Percentiles rank a stretch among this genome's conserved stretches.
These are phyloP conservation scores for Aspergillus sp. DNA, from an alignment of 2,329 filamentous ascomycete species.

Conservation along the genomic window DNA sequence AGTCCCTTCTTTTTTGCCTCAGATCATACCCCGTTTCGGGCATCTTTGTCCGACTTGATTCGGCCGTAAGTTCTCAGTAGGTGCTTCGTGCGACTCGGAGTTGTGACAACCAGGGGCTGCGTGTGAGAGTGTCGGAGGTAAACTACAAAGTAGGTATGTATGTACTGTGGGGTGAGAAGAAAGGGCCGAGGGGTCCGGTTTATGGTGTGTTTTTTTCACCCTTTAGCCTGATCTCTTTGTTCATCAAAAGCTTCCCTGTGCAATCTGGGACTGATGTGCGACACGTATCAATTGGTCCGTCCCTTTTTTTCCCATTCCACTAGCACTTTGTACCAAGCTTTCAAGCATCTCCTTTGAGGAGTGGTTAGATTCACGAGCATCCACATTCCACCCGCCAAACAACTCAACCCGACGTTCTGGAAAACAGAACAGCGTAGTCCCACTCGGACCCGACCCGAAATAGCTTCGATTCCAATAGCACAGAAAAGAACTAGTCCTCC, in stretches of 20 bases:
- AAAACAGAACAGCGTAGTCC: neutral
- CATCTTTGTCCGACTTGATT: neutral
- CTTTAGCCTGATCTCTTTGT: neutral
- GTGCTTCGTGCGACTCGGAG: neutral
- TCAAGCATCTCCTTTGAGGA: too few species aligned
- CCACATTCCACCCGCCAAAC: neutral
- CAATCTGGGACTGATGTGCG: too few species aligned
- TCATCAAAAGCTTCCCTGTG: too few species aligned
- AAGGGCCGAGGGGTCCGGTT: neutral
- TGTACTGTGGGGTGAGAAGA: neutral
- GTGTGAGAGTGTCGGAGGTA: neutral
- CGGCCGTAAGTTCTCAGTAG: neutral
- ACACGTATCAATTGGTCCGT: neutral
- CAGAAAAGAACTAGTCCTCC: neutral
- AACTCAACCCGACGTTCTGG: slow-evolving; percentile 8
- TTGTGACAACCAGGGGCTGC: neutral
- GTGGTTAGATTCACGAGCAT: neutral
- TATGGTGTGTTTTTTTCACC: too few species aligned
- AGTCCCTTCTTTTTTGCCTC: neutral
- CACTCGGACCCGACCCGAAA: neutral
- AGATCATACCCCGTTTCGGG: slow-evolving; percentile 1
- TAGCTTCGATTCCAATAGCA: slow-evolving; percentile 9
- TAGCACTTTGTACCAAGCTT: neutral
- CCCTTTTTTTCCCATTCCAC: neutral
- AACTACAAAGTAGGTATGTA: neutral